Conservation (phyloP, 148 eudicot genomes). For the Rhododendron griersonianum region DNA sequence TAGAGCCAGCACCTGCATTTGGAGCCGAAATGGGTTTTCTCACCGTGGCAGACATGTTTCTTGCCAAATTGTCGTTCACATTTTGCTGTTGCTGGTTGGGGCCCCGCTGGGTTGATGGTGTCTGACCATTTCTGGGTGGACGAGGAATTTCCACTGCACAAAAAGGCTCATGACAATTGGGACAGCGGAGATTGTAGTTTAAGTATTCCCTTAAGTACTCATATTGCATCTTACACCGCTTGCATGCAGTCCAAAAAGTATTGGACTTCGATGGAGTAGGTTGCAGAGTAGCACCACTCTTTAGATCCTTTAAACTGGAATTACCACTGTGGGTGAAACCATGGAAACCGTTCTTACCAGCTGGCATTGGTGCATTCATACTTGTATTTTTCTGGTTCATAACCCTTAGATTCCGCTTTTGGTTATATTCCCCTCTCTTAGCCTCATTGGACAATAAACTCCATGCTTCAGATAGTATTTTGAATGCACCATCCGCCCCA, state of each 20-base stretch:
- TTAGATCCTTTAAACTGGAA: slow-evolving; percentile 20
- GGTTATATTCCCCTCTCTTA: slow-evolving; percentile 44
- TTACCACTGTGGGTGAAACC: slow-evolving; percentile 24
- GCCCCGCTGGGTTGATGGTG: slow-evolving; percentile 2
- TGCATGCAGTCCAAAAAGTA: slow-evolving; percentile 77
- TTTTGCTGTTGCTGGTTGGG: slow-evolving; percentile 12
- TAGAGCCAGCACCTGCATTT: background rate
- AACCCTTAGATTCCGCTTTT: slow-evolving; percentile 23
- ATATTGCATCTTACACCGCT: slow-evolving; percentile 48
- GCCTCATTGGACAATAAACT: slow-evolving; percentile 49
- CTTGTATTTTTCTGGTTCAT: slow-evolving; percentile 22
- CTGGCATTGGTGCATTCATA: slow-evolving; percentile 17
- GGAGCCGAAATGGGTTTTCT: background rate
- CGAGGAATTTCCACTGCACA: slow-evolving; percentile 42
- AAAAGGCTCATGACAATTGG: slow-evolving; percentile 47
- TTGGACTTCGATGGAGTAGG: slow-evolving; percentile 20
- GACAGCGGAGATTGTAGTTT: slow-evolving; percentile 56
- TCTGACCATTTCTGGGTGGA: slow-evolving; percentile 28
- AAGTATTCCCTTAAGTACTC: slow-evolving; percentile 47
- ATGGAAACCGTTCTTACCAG: slow-evolving; percentile 26
- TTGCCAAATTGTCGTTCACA: background rate
- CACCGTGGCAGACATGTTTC: background rate
- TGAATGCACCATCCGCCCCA: slow-evolving; percentile 76
- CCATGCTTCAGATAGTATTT: slow-evolving; percentile 62
- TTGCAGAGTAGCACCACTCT: slow-evolving; percentile 21